Percentiles rank a stretch among this genome's conserved stretches.
phyloP scores from a whole-genome alignment of 768 basidiomycete species.

The Infundibulicybe gibba region DNA sequence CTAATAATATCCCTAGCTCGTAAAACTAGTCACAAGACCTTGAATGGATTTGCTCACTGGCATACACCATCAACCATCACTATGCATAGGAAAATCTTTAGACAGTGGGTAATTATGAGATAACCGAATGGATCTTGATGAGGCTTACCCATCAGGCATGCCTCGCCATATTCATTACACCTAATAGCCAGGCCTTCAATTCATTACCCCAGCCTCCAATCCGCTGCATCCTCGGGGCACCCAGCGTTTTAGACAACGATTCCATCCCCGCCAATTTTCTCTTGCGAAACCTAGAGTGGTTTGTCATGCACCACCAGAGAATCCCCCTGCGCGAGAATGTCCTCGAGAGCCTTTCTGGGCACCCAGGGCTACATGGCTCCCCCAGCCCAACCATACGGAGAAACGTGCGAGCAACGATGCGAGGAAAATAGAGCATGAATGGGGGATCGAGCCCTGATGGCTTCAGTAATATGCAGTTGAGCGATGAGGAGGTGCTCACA shows the following conservation, averaged over 20 bases:
- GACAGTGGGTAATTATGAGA: no score
- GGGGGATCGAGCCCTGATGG: conserved; percentile 66
- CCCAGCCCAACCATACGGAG: conserved; percentile 33
- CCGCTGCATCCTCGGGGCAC: conserved; percentile 35
- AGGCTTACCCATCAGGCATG: not conserved
- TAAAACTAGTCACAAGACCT: no score
- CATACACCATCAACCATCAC: no score
- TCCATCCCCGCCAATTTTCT: conserved; percentile 28
- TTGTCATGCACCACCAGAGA: conserved; percentile 44
- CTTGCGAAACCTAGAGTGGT: conserved; percentile 32
- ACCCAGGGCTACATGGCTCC: conserved; percentile 45
- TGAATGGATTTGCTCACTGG: no score
- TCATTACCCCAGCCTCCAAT: conserved; percentile 52
- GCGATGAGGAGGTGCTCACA: conserved; percentile 31
- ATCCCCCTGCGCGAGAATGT: conserved; percentile 47
- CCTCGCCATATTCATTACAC: conserved; percentile 26
- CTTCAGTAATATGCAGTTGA: not conserved
- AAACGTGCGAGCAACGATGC: conserved; percentile 51
- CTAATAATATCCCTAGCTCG: no score
- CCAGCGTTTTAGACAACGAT: conserved; percentile 9
- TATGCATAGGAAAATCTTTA: no score
- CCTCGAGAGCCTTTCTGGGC: conserved; percentile 33
- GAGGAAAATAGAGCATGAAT: conserved; percentile 55
- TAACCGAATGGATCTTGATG: no score
- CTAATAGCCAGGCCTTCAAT: conserved; percentile 34